Conservation (phyloP, 2,329 filamentous ascomycete species). For the Pseudohalonectria lignicola region DNA sequence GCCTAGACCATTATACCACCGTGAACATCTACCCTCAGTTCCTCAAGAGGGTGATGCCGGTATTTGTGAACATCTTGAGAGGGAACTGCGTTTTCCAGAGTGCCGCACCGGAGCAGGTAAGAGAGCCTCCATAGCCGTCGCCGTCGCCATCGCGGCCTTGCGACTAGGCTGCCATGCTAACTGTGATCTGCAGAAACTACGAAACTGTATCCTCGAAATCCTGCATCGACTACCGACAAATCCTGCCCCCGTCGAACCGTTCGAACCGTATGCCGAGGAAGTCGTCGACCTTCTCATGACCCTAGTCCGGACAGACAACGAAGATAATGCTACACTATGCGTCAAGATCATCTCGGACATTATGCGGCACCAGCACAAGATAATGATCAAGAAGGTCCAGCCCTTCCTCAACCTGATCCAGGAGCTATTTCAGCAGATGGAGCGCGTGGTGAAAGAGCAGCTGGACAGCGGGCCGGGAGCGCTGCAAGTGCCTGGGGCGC, state of each 20-base stretch:
- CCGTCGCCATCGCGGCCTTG: too few species aligned
- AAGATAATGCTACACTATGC: conserved; percentile 96
- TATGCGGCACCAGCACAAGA: conserved; percentile 83
- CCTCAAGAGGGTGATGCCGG: conserved; percentile 76
- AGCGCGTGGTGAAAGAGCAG: conserved; percentile 87
- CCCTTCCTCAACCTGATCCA: conserved; percentile 84
- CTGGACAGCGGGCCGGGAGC: conserved; percentile 64
- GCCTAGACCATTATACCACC: conserved; percentile 78
- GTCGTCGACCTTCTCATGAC: conserved; percentile 85
- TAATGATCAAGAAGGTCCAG: conserved; percentile 69
- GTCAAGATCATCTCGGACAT: conserved; percentile 98
- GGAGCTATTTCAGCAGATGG: conserved; percentile 92
- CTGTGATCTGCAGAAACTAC: conserved; percentile 84
- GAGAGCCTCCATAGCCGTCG: too few species aligned
- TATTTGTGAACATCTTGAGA: conserved; percentile 76
- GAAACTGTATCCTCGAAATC: conserved; percentile 89
- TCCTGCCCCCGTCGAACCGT: conserved; percentile 61
- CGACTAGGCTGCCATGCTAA: too few species aligned
- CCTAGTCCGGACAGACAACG: conserved; percentile 83
- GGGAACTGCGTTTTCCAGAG: conserved; percentile 86
- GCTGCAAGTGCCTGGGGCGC: conserved; percentile 39
- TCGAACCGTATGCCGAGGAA: conserved; percentile 81
- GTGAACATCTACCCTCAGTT: conserved; percentile 64
- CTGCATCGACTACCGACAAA: conserved; percentile 71
- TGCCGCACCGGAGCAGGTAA: conserved; percentile 78